A percentile compares a stretch with the other conserved stretches of the same genome.
Evolutionary conservation across 805 yeast species (phyloP).

Genomic region (Ogataea neopini): DNA sequence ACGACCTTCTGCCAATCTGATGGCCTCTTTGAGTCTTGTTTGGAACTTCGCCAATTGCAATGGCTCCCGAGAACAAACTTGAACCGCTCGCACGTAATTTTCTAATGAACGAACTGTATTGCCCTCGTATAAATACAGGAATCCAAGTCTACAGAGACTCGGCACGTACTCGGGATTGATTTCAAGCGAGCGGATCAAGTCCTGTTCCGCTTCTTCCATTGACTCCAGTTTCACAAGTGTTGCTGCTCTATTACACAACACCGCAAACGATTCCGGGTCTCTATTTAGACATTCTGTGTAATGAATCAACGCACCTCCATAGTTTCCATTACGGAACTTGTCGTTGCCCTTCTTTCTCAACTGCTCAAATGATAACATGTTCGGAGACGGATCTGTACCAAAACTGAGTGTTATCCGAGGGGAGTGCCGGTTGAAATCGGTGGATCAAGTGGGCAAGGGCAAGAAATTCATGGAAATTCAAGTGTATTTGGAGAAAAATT

Average conservation of each 20-base stretch:
- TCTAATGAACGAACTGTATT: slow-evolving; percentile 38
- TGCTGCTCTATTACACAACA: slow-evolving; percentile 44
- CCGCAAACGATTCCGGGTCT: slow-evolving; percentile 35
- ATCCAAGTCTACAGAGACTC: slow-evolving; percentile 42
- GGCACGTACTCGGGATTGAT: slow-evolving; percentile 38
- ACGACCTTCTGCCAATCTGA: slow-evolving; percentile 31
- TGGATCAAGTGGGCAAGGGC: background rate
- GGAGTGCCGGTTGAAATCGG: background rate
- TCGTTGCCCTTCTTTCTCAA: slow-evolving; percentile 32
- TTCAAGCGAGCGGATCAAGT: slow-evolving; percentile 34
- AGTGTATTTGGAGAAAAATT: too few relatives aligned
- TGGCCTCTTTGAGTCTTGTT: slow-evolving; percentile 29
- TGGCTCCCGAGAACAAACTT: slow-evolving; percentile 20
- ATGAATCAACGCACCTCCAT: slow-evolving; percentile 36
- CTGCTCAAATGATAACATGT: slow-evolving; percentile 13
- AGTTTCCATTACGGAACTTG: slow-evolving; percentile 28
- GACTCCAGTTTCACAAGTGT: slow-evolving; percentile 38
- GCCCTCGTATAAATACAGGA: slow-evolving; percentile 37
- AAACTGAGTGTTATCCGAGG: background rate
- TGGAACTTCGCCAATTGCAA: slow-evolving; percentile 27
- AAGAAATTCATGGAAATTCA: background rate
- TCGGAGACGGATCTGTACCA: background rate
- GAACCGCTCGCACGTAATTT: slow-evolving; percentile 38
- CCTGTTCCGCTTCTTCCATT: slow-evolving; percentile 38
- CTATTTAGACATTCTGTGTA: slow-evolving; percentile 39